Base-by-base conservation (phyloP, 345 rosid genomes). In the Cardamine chenopodiifolia region DNA sequence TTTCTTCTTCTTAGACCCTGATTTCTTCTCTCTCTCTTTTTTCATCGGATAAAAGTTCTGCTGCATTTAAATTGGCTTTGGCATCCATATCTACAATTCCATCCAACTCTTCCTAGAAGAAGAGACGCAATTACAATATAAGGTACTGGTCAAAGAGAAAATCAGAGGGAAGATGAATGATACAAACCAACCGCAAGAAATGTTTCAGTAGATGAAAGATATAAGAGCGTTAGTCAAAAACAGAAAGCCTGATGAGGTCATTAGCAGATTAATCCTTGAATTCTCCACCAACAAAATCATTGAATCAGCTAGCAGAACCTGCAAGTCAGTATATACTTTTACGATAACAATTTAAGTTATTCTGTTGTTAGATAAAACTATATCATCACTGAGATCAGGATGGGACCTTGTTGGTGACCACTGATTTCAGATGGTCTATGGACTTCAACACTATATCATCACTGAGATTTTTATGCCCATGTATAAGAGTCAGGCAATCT, bases 1-100 rank as follows among this genome's bases (percentile, higher is more conserved):
- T 60, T 47, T 71, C 28, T 71, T 71, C 37, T 60, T 60, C 59
- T 60, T 60, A 47, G 58, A 11, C 59, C 17, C 25, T 20, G 58
- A 10, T 7, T 32, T 32, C 28, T 59, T 60, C 59, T 26, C 37
- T 40, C 31, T 44, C 54, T 22, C 17, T 10, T 19, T 49, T 34
- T 34, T 49, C 17, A 18, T 18, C 42, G 7, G 47, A 12, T 32
- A 70, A 59, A 20, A 37, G 40, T 34, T 32, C 18, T 11, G 55
- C 66, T 20, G 68, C 68, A 19, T 54, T 62, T 37, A 29, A 34
- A 62, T 40, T 59, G 44, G 45, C 44, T 29, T 52, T n/a, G 62
- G 34, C 23, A 29, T 68, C 56, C 28, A 49, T 8, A 49, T 64
- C 29, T 15, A 55, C 26, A 42, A 47, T 8, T 45, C 14, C 60